phyloP scores from a whole-genome alignment of 129 eudicot genomes.

The Saposhnikovia divaricata region DNA sequence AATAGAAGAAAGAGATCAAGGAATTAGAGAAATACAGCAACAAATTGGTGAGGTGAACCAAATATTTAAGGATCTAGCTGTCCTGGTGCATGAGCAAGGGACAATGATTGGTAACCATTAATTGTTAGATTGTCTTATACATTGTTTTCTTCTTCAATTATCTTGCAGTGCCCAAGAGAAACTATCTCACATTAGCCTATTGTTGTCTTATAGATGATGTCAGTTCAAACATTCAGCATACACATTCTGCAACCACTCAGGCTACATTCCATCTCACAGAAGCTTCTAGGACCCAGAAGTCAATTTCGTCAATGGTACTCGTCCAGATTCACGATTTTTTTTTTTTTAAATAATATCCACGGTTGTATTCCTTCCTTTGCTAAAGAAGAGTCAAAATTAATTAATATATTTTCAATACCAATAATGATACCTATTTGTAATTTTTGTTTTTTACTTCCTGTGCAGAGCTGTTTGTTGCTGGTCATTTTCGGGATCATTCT shows the following conservation, averaged over 20 bases:
- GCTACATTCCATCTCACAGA: slow-evolving; percentile 52
- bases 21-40: slow-evolving; percentile 53
- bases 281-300: slow-evolving; percentile 66
- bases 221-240: slow-evolving; percentile 52
- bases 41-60: slow-evolving; percentile 64
- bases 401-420: background rate
- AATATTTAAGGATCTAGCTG: slow-evolving; percentile 61
- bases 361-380: background rate
- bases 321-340: background rate
- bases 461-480: slow-evolving; percentile 76
- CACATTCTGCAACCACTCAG: slow-evolving; percentile 54
- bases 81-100: slow-evolving; percentile 82
- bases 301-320: slow-evolving; percentile 63
- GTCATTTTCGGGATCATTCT: slow-evolving; percentile 57
- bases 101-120: slow-evolving; percentile 67
- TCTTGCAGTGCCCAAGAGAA: background rate
- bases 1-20: slow-evolving; percentile 80
- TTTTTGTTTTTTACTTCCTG: background rate
- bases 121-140: slow-evolving; percentile 26
- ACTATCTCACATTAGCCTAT: background rate
- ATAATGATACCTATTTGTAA: background rate
- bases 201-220: slow-evolving; percentile 47
- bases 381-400: background rate
- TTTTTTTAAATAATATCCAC: background rate
- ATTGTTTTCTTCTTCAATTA: background rate